A percentile compares a stretch with the other conserved stretches of the same genome.
Conservation (phyloP, 1,284 basidiomycete genomes). For the Abortiporus biennis region DNA sequence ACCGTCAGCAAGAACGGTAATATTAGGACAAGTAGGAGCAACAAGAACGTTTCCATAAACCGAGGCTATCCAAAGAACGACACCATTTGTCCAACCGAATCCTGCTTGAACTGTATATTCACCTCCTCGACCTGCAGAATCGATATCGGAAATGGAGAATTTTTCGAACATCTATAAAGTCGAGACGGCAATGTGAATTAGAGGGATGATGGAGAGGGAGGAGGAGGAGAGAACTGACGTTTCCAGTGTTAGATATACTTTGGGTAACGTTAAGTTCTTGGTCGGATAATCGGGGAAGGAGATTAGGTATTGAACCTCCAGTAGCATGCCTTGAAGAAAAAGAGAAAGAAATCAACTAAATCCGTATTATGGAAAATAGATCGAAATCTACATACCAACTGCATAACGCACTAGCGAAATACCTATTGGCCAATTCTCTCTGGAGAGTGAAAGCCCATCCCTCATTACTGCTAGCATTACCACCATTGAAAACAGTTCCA, state of each 20-base stretch:
- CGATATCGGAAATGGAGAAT: slow-evolving; percentile 70
- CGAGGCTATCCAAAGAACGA: slow-evolving; percentile 69
- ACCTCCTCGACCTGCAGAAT: slow-evolving; percentile 80
- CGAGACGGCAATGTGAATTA: background rate
- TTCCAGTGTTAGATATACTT: slow-evolving; percentile 63
- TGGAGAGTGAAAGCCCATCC: slow-evolving; percentile 63
- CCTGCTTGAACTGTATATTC: slow-evolving; percentile 84
- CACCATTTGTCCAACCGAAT: slow-evolving; percentile 93
- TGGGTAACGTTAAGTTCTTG: slow-evolving; percentile 71
- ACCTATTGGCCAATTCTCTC: slow-evolving; percentile 77
- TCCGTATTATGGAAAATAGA: slow-evolving; percentile 1
- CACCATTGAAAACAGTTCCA: slow-evolving; percentile 71
- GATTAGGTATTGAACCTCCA: slow-evolving; percentile 69
- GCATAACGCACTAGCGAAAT: slow-evolving; percentile 51
- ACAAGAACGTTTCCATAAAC: slow-evolving; percentile 64
- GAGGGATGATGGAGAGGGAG: background rate
- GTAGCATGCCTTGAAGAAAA: slow-evolving; percentile 58
- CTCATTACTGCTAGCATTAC: slow-evolving; percentile 56
- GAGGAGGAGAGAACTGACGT: slow-evolving; percentile 38
- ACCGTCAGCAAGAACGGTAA: slow-evolving; percentile 21
- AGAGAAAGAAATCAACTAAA: background rate
- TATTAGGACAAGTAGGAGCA: slow-evolving; percentile 59
- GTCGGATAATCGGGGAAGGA: slow-evolving; percentile 66
- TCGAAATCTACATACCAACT: slow-evolving; percentile 24
- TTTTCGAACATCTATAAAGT: slow-evolving; percentile 82